Evolutionary conservation across 805 yeast genomes (phyloP), one percentile per base, ranked within the genome.

Genomic region (Cyberlindnera maritima): DNA sequence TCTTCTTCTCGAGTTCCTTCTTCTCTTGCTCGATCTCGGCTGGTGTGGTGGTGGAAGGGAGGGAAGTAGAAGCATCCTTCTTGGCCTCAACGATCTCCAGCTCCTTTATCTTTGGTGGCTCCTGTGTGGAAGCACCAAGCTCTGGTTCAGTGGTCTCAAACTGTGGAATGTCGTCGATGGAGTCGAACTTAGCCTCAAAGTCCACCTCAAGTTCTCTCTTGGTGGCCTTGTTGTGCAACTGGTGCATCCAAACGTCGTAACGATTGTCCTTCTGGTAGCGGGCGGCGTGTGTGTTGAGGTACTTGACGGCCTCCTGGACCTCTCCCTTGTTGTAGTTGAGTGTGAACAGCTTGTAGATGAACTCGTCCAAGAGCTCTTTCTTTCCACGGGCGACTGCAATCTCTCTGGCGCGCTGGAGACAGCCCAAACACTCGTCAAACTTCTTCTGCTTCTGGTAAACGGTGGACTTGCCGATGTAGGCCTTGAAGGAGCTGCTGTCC

Each of bases 341-440:
- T 46, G 77, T 61, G 2, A 78, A 76, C 46, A 72, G 63, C 31
- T 75, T 65, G 56, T 71, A 76, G 48, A 72, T 63, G n/a, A 76
- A 67, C n/a, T 65, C 58, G 2, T 74, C 77, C 23, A 76, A 67
- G 3, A 72, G 69, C 3, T 58, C 63, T 47, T 77, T 63, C 40
- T 66, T 71, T 0, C 77, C 77, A 28, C 72, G 60, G 4, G 55
- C 58, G 18, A 63, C 65, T 0, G 83, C 83, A 32, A 73, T 51
- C 3, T 62, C 54, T 38, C 68, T 66, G 0, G 84, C 82, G 25
- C 64, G 61, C 13, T 69, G 57, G 33, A 76, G 63, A 48, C 71
- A 76, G 0, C 63, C 60, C 34, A 69, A 62, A 3, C 84, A 79
- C 5, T 59, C 63, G 12, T 72, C 75, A 48, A 61, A 70, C 43